Conservation (phyloP, 2,329 filamentous ascomycete species). For the Diplodia seriata region DNA sequence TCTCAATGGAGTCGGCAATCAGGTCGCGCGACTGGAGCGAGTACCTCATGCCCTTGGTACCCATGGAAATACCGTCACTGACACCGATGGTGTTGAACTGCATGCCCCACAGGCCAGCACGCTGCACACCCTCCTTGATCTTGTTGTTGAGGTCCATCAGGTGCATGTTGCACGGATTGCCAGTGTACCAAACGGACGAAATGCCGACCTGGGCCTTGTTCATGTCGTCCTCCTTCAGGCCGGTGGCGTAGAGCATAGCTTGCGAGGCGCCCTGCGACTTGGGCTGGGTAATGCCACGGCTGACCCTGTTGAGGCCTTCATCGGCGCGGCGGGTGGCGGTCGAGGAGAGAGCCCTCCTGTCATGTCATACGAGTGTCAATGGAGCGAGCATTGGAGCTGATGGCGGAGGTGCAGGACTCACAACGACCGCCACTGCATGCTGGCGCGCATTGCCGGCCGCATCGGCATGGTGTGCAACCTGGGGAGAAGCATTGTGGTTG, state of each 20-base stretch:
- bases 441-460: conserved; percentile 26
- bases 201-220: conserved; percentile 97
- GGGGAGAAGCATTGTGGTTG: conserved; percentile 31
- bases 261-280: conserved; percentile 98
- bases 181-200: conserved; percentile 96
- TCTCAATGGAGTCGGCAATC: conserved; percentile 98
- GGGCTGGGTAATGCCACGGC: conserved; percentile 86
- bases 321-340: conserved; percentile 43
- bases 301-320: conserved; percentile 73
- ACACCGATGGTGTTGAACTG: conserved; percentile 99
- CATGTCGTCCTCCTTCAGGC: conserved; percentile 84
- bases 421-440: conserved; percentile 29
- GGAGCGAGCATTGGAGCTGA: conserved; percentile 1
- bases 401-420: conserved; percentile 14
- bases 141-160: conserved; percentile 84
- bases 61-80: conserved; percentile 97
- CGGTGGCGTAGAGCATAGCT: conserved; percentile 98
- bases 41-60: conserved; percentile 95
- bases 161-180: conserved; percentile 99
- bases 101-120: conserved; percentile 85
- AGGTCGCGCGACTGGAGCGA: conserved; percentile 93
- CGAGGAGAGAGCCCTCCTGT: conserved; percentile 31
- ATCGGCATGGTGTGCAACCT: conserved; percentile 16
- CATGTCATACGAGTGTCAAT: conserved; percentile 19
- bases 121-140: conserved; percentile 74